phyloP scores from a whole-genome alignment of 768 basidiomycete genomes.

The Trametes maxima region DNA sequence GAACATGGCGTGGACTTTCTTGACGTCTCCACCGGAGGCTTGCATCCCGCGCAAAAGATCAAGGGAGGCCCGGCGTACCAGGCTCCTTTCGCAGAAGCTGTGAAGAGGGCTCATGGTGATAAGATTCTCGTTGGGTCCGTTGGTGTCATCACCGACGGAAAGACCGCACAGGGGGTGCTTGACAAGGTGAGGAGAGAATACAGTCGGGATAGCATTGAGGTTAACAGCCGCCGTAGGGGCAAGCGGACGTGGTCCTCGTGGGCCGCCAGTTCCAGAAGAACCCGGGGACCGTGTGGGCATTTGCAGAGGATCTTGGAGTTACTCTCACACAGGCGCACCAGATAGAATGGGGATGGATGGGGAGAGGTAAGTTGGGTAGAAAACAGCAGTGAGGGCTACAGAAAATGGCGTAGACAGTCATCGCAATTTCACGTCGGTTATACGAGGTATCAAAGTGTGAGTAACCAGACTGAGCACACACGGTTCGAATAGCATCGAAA shows the following conservation, averaged over 20 bases:
- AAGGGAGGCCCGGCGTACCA: slow-evolving; percentile 19
- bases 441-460: too few species aligned
- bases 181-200: slow-evolving; percentile 35
- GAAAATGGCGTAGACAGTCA: too few species aligned
- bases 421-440: too few species aligned
- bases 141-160: slow-evolving; percentile 58
- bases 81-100: slow-evolving; percentile 30
- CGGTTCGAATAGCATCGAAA: too few species aligned
- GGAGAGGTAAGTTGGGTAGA: slow-evolving; percentile 29
- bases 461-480: too few species aligned
- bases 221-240: slow-evolving; percentile 41
- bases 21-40: slow-evolving; percentile 72
- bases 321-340: slow-evolving; percentile 49
- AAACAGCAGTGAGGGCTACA: background rate
- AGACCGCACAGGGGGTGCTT: slow-evolving; percentile 60
- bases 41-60: slow-evolving; percentile 52
- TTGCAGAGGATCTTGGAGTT: slow-evolving; percentile 59
- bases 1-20: slow-evolving; percentile 74
- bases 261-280: slow-evolving; percentile 58
- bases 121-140: slow-evolving; percentile 51
- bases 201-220: slow-evolving; percentile 50
- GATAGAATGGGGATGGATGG: slow-evolving; percentile 56
- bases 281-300: slow-evolving; percentile 50
- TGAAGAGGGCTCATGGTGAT: slow-evolving; percentile 49
- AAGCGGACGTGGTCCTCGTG: slow-evolving; percentile 53